A percentile compares a stretch with the other conserved stretches of the same genome.
Conservation (phyloP, 2,329 filamentous ascomycete genomes). For the Blastomyces gilchristii region DNA sequence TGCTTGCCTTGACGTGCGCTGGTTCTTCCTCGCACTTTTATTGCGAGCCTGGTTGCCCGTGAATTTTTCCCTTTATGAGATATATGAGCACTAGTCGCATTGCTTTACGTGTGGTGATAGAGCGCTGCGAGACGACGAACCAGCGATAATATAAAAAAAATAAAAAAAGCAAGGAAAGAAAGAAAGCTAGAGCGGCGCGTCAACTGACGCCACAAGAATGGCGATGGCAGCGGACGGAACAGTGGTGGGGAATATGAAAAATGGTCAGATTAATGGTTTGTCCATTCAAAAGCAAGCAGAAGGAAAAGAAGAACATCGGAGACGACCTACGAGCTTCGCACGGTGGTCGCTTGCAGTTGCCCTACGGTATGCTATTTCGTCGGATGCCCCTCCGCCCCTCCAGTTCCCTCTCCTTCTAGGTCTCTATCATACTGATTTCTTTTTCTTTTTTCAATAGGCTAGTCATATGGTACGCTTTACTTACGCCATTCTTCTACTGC, state of each 20-base stretch:
- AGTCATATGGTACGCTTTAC: conserved; percentile 73
- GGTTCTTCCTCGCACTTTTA: neutral
- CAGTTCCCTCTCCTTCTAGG: too few species aligned
- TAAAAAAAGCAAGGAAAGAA: too few species aligned
- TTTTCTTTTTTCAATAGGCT: conserved; percentile 43
- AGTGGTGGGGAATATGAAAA: conserved; percentile 15
- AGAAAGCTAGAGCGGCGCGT: neutral
- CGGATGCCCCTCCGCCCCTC: neutral
- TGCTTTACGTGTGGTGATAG: neutral
- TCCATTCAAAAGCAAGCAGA: conserved; percentile 10
- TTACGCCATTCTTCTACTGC: conserved; percentile 73
- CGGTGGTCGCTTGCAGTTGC: conserved; percentile 29
- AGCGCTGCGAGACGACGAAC: neutral
- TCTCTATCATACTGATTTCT: neutral
- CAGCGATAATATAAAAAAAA: neutral
- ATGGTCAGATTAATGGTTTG: conserved; percentile 13
- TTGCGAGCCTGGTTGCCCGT: neutral
- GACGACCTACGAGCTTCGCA: conserved; percentile 18
- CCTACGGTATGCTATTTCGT: conserved; percentile 24
- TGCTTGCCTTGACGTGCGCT: neutral
- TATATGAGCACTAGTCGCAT: conserved; percentile 2
- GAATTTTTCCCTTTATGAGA: neutral
- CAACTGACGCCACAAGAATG: neutral
- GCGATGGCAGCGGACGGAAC: conserved; percentile 21
- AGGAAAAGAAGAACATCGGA: conserved; percentile 4